A percentile compares a stretch with the other conserved stretches of the same genome.
These are phyloP conservation scores for Claviceps paspali DNA, from an alignment of 2,329 filamentous ascomycete species.

Conservation along the genomic window DNA sequence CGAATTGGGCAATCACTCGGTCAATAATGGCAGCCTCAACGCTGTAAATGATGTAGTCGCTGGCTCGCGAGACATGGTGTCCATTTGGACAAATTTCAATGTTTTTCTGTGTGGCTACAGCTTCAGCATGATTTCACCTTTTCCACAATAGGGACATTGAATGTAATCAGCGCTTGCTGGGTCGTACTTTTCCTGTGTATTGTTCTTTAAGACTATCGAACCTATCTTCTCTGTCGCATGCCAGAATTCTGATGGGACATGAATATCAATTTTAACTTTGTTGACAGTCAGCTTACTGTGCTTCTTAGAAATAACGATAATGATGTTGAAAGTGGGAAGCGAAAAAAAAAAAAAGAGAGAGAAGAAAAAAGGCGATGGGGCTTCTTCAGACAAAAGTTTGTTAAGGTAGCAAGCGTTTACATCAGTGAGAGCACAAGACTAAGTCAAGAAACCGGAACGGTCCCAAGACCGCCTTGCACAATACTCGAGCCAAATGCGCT, in stretches of 20 bases:
- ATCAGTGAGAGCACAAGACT: slow-evolving; percentile 72
- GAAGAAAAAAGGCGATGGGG: neutral
- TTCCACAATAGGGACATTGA: slow-evolving; percentile 8
- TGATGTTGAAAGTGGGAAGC: neutral
- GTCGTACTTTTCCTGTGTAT: slow-evolving; percentile 71
- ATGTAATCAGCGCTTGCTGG: slow-evolving; percentile 5
- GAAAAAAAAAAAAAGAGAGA: neutral
- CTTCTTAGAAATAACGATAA: neutral
- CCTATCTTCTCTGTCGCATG: slow-evolving; percentile 84
- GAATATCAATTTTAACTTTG: slow-evolving; percentile 10
- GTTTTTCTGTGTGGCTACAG: slow-evolving; percentile 38
- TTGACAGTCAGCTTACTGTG: neutral
- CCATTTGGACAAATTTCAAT: slow-evolving; percentile 87
- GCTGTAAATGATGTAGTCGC: slow-evolving; percentile 98
- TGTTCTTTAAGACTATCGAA: slow-evolving; percentile 67
- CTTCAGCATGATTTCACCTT: slow-evolving; percentile 31
- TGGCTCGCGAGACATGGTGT: slow-evolving; percentile 85
- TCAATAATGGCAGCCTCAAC: slow-evolving; percentile 90
- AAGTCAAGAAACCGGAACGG: slow-evolving; percentile 60
- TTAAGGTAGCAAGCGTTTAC: slow-evolving; percentile 98
- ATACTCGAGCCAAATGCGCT: slow-evolving; percentile 99
- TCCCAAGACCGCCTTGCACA: slow-evolving; percentile 44
- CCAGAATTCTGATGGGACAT: slow-evolving; percentile 56
- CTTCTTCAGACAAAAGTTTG: slow-evolving; percentile 65
- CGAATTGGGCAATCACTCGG: slow-evolving; percentile 72